These are phyloP conservation scores for Oryza australiensis DNA, from an alignment of 176 grass and related monocot species.

Conservation along the genomic window DNA sequence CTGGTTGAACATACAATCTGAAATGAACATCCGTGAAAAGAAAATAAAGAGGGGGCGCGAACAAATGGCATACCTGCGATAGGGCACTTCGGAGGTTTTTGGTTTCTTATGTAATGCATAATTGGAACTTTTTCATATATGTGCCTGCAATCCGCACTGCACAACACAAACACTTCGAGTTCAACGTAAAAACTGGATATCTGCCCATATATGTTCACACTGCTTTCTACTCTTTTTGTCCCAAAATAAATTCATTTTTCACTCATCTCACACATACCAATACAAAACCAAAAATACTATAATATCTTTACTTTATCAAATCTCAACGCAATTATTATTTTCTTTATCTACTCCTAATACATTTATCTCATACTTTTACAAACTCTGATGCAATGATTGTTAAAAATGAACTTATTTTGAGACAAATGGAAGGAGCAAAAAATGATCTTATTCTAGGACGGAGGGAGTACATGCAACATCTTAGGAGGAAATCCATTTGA, in stretches of 20 bases:
- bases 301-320: no score
- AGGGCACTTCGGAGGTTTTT: conserved; percentile 59
- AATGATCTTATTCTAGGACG: no score
- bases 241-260: no score
- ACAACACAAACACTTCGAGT: conserved; percentile 25
- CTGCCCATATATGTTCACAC: not conserved
- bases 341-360: no score
- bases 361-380: no score
- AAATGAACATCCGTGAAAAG: not conserved
- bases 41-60: not conserved
- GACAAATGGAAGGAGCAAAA: no score
- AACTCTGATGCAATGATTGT: no score
- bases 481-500: not conserved
- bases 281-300: no score
- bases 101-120: conserved; percentile 53
- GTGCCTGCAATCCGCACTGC: conserved; percentile 75
- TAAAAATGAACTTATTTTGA: no score
- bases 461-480: not conserved
- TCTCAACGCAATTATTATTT: no score
- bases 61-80: conserved; percentile 58
- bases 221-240: no score
- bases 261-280: no score
- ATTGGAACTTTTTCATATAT: conserved; percentile 78
- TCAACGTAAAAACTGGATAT: conserved; percentile 6
- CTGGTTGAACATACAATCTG: conserved; percentile 36